Base-by-base conservation (phyloP, 1,284 basidiomycete species). In the Austroboletus novae-zelandiae region DNA sequence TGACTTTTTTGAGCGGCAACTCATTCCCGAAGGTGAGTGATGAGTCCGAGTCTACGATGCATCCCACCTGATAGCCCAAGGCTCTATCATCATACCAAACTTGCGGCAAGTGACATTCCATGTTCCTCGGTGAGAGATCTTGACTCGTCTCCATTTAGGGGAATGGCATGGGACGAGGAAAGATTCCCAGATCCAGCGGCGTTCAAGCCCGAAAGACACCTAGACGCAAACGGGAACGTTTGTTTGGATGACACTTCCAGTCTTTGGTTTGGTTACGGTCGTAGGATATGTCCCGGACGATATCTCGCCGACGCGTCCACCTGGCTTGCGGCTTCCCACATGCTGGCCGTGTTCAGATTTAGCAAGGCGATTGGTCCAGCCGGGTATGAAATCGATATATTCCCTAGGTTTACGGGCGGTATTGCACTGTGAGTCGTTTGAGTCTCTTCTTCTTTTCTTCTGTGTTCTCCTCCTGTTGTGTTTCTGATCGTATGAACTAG, bases 11-110 rank as follows among this genome's bases (percentile, higher is more conserved):
- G 53, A 66, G 20, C 54, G 53, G 13, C 47, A 45, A 11, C 42
- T 58, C 2, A 66, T 68, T 40, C 65, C 59, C 14, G 61, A 64
- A 42, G 66, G 66, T 56, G 9, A 25, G 62, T 35, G 7, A 9
- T 13, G 6, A 43, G 32, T 40, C 10, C 13, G 4, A 29, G 9
- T 7, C 7, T 50, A 17, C 10, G n/a, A 17, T n/a, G 3, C 18
- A 18, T 30, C 2, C n/a, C 27, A n/a, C 14, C 39, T 48, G 1
- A 55, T 18, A 17, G n/a, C 27, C 2, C 7, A 15, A 64, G 64
- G 64, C 23, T 47, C 58, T 13, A 30, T 57, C 37, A 45, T 64
- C 9, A 46, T 65, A 40, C 50, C 52, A 9, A 62, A 64, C 32
- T 9, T 53, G 15, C 65, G 62, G 62, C 59, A 46, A 5, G 55